phyloP scores from a whole-genome alignment of 2,329 filamentous ascomycete genomes.

The Nigrograna mackinnonii region DNA sequence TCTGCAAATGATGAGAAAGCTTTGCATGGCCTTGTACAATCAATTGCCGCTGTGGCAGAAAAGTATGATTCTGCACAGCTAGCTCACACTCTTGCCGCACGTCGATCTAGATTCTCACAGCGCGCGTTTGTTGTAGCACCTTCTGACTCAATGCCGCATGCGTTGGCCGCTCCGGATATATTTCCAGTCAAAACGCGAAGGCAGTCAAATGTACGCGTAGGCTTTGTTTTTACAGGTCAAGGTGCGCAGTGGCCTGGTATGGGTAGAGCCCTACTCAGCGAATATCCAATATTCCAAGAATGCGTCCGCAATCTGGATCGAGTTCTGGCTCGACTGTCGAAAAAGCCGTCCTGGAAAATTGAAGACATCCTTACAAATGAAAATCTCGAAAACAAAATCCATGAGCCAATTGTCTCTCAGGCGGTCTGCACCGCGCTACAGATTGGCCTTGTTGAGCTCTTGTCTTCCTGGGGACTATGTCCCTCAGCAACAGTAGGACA shows the following conservation, averaged over 20 bases:
- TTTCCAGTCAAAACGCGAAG: no score
- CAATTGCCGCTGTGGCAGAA: not conserved
- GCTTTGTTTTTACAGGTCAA: conserved; percentile 18
- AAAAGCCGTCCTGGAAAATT: conserved; percentile 11
- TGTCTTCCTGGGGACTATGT: conserved; percentile 13
- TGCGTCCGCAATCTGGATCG: conserved; percentile 8
- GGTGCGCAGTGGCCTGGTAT: conserved; percentile 16
- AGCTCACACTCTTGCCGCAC: conserved; percentile 15
- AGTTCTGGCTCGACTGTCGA: conserved; percentile 7
- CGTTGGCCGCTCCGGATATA: no score
- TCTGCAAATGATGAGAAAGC: conserved; percentile 16
- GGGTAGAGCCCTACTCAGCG: conserved; percentile 8
- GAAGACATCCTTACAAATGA: conserved; percentile 12
- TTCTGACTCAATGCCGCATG: not conserved
- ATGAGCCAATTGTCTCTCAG: conserved; percentile 19
- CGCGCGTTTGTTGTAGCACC: conserved; percentile 10
- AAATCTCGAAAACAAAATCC: conserved; percentile 3
- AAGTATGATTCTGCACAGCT: conserved; percentile 11
- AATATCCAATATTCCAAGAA: conserved; percentile 8
- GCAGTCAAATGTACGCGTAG: conserved; percentile 15
- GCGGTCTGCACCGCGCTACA: conserved; percentile 25
- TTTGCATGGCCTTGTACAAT: conserved; percentile 5
- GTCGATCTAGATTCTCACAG: conserved; percentile 7
- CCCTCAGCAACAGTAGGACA: conserved; percentile 17
- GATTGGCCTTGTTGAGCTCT: conserved; percentile 21